Conservation (phyloP, 768 basidiomycete genomes). For the Gloeopeniophorella convolvens region DNA sequence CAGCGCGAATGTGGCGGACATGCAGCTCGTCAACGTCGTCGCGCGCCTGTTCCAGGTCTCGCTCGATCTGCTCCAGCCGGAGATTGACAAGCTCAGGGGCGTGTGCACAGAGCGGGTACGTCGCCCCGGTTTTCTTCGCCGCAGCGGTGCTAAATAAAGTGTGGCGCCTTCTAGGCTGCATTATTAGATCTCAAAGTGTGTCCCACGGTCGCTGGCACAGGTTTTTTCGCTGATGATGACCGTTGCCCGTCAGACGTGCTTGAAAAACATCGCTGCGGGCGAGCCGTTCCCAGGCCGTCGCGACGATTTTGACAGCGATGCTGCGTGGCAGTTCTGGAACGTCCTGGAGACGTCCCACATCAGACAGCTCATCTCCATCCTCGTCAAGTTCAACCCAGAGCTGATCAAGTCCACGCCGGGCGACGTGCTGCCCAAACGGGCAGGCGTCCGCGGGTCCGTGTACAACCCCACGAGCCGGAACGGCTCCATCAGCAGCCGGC, state of each 20-base stretch:
- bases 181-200: constrained; percentile 84
- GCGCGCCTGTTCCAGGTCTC: constrained; percentile 70
- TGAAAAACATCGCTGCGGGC: constrained; percentile 87
- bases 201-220: constrained; percentile 13
- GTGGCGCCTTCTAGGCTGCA: constrained; percentile 56
- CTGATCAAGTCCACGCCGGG: constrained; percentile 72
- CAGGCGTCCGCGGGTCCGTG: constrained; percentile 42
- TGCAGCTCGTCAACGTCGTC: constrained; percentile 68
- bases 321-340: constrained; percentile 81
- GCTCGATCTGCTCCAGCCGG: constrained; percentile 58
- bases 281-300: constrained; percentile 76
- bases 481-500: constrained; percentile 60
- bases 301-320: constrained; percentile 80
- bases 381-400: constrained; percentile 82
- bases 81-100: constrained; percentile 60
- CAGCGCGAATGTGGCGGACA: constrained; percentile 54
- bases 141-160: constrained; percentile 9
- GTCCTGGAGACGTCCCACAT: constrained; percentile 75
- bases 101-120: constrained; percentile 72
- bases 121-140: not conserved
- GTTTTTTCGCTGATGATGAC: constrained; percentile 10
- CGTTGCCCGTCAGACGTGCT: constrained; percentile 52
- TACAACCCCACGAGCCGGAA: constrained; percentile 45
- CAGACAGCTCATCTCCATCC: constrained; percentile 81
- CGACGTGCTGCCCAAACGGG: constrained; percentile 37